Evolutionary conservation across 164 flowering plant genomes (phyloP).

Genomic region (Annona squamosa): DNA sequence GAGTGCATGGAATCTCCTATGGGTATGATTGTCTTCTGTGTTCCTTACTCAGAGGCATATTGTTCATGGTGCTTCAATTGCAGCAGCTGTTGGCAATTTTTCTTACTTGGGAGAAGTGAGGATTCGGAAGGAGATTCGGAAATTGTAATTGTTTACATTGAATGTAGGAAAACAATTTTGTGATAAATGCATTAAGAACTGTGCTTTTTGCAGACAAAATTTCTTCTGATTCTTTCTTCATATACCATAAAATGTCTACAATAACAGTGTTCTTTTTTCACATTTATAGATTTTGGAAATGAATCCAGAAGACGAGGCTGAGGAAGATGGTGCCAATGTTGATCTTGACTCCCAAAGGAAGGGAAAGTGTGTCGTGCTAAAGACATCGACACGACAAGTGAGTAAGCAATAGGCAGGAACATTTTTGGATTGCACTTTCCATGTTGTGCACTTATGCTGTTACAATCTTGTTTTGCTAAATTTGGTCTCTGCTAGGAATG

Average conservation of each 20-base stretch:
- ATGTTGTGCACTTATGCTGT: neutral
- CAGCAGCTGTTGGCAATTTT: too few relatives aligned
- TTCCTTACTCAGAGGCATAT: too few relatives aligned
- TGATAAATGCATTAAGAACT: too few relatives aligned
- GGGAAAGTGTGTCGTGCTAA: slow-evolving; percentile 90
- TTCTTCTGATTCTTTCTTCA: too few relatives aligned
- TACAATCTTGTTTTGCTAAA: neutral
- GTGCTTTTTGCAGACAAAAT: too few relatives aligned
- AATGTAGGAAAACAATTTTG: too few relatives aligned
- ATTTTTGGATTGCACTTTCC: neutral
- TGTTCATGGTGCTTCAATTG: too few relatives aligned
- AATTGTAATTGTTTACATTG: too few relatives aligned
- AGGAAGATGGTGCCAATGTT: slow-evolving; percentile 96
- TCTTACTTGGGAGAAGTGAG: too few relatives aligned
- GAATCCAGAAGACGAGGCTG: slow-evolving; percentile 96
- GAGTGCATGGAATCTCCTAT: neutral
- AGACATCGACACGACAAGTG: slow-evolving; percentile 93
- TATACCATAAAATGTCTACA: too few relatives aligned
- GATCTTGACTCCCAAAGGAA: slow-evolving; percentile 95
- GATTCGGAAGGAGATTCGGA: too few relatives aligned
- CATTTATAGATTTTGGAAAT: slow-evolving; percentile 72
- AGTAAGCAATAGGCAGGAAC: neutral
- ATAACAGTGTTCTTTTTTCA: neutral
- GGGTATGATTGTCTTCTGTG: too few relatives aligned
- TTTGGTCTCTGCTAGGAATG: neutral